Evolutionary conservation across 2,329 filamentous ascomycete genomes (phyloP).

Genomic region (Fusarium heterosporum): DNA sequence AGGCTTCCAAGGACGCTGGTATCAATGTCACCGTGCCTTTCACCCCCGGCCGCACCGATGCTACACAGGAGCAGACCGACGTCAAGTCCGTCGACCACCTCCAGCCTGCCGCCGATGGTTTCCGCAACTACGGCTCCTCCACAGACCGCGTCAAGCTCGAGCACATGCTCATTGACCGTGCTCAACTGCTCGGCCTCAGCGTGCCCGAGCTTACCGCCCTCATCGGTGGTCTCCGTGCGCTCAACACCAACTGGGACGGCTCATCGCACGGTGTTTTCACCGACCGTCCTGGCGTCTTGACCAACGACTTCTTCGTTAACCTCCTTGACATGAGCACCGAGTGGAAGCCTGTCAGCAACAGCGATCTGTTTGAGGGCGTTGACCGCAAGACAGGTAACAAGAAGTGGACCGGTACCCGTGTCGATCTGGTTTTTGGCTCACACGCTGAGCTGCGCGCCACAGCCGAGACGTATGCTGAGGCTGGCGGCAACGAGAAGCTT

Average conservation of each 20-base stretch:
- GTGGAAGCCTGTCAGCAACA: slow-evolving; percentile 63
- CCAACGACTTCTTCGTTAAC: slow-evolving; percentile 86
- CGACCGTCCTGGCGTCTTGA: slow-evolving; percentile 73
- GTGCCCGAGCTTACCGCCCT: slow-evolving; percentile 78
- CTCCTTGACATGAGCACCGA: slow-evolving; percentile 75
- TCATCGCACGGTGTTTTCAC: slow-evolving; percentile 77
- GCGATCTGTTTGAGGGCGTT: slow-evolving; percentile 71
- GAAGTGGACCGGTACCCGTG: slow-evolving; percentile 77
- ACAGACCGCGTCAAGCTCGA: slow-evolving; percentile 72
- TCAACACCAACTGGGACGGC: slow-evolving; percentile 78
- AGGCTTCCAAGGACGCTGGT: slow-evolving; percentile 69
- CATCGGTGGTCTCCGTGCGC: slow-evolving; percentile 76
- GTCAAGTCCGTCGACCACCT: slow-evolving; percentile 71
- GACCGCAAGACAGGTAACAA: slow-evolving; percentile 75
- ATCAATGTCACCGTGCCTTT: slow-evolving; percentile 72
- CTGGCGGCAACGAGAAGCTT: slow-evolving; percentile 71
- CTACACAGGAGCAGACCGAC: slow-evolving; percentile 79
- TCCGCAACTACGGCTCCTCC: slow-evolving; percentile 81
- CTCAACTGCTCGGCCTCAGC: slow-evolving; percentile 76
- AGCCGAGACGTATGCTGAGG: slow-evolving; percentile 74
- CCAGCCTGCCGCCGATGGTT: slow-evolving; percentile 76
- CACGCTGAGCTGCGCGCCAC: slow-evolving; percentile 79
- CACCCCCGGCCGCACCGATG: slow-evolving; percentile 77
- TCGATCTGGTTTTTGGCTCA: slow-evolving; percentile 77
- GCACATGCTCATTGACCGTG: slow-evolving; percentile 77